Evolutionary conservation across 1,139 yeast species (phyloP), one percentile per base, ranked within the genome.

Genomic region (Candida dubliniensis): DNA sequence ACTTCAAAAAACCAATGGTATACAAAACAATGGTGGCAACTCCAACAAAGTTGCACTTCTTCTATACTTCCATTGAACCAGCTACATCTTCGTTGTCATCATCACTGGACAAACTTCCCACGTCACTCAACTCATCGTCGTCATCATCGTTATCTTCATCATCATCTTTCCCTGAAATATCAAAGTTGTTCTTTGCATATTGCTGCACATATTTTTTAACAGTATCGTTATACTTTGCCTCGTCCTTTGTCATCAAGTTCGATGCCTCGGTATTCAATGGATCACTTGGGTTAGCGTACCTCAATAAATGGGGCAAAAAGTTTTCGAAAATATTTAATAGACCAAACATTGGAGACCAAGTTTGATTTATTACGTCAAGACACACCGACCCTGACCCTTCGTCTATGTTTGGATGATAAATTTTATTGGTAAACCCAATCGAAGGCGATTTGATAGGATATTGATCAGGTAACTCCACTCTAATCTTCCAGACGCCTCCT

Each of bases 311-410:
- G 10, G 99, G 99, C 52, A 93, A 70, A 69, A 93, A 93, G 59
- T 90, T 86, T 60, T 93, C 98, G 62, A 93, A 90, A 33, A 93
- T 88, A 63, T 93, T 93, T 54, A 85, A 74, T 55, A 91, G 76
- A 42, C 93, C 98, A 71, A 90, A 93, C 91, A 93, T 87, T 2
- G 99, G 99, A 36, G 96, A 87, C 99, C 99, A 93, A 1, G 98
- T 90, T 60, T 93, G 97, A 64, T 93, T 93, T 54, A 93, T 91
- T 31, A 93, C 99, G 61, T 93, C 99, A 47, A 93, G 79, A 66
- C 99, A 93, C 11, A 93, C 97, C 0, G 95, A 84, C 0, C 99
- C 99, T 3, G 96, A 85, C 26, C 82, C 77, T 60, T 88, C 93
- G 58, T 88, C 96, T 48, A 88, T 87, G 60, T 93, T 93, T 6